These are phyloP conservation scores for Mikania micrantha DNA, from an alignment of 129 eudicot genomes.

Conservation along the genomic window DNA sequence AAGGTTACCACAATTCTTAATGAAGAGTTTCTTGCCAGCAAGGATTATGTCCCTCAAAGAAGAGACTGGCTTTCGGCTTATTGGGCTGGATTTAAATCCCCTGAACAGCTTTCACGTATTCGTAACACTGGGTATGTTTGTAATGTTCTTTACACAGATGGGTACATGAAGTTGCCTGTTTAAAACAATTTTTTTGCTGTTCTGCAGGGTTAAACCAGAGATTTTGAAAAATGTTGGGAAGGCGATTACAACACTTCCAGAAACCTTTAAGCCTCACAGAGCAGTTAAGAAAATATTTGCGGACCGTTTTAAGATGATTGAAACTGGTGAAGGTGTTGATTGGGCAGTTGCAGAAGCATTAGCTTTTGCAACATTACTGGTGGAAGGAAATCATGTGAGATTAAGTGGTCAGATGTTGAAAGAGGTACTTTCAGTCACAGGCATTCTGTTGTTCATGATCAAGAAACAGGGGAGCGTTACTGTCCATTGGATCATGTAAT, in stretches of 20 bases:
- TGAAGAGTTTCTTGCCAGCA: constrained; percentile 92
- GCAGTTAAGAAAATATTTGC: constrained; percentile 78
- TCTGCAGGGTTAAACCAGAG: constrained; percentile 87
- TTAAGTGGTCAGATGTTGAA: constrained; percentile 99
- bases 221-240: constrained; percentile 85
- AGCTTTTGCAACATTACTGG: constrained; percentile 92
- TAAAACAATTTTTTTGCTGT: neutral
- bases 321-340: constrained; percentile 93
- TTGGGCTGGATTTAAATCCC: constrained; percentile 93
- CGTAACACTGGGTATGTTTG: constrained; percentile 88
- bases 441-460: constrained; percentile 91
- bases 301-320: constrained; percentile 91
- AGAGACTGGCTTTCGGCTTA: constrained; percentile 99
- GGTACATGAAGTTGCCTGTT: neutral
- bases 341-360: constrained; percentile 99
- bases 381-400: constrained; percentile 97
- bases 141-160: neutral
- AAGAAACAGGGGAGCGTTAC: constrained; percentile 82
- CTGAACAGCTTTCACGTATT: constrained; percentile 91
- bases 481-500: constrained; percentile 90
- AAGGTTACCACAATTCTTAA: constrained; percentile 82
- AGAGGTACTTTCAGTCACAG: constrained; percentile 98
- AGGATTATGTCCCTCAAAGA: constrained; percentile 70
- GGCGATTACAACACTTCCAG: constrained; percentile 83
- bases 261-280: constrained; percentile 85